Evolutionary conservation across 148 eudicot species (phyloP).

Genomic region (Amaranthus palmeri): DNA sequence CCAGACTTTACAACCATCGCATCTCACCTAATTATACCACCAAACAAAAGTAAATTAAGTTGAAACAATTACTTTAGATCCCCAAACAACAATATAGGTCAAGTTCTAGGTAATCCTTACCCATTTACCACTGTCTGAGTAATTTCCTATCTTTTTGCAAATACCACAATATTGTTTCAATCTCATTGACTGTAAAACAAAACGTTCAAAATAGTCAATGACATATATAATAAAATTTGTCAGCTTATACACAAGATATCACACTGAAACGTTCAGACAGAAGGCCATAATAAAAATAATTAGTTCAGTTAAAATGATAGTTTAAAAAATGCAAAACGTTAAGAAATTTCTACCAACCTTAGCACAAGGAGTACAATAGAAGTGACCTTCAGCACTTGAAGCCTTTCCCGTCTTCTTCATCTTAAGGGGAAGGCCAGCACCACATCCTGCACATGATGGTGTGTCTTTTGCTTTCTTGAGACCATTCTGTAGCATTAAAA

Average conservation of each 20-base stretch:
- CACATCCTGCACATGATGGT: slow-evolving; percentile 73
- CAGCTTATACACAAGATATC: background rate
- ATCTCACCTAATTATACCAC: slow-evolving; percentile 43
- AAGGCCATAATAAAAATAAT: background rate
- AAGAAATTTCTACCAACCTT: slow-evolving; percentile 37
- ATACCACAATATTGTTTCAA: slow-evolving; percentile 68
- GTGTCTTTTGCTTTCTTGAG: slow-evolving; percentile 31
- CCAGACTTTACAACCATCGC: slow-evolving; percentile 80
- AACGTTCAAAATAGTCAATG: slow-evolving; percentile 17
- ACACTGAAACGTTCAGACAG: background rate
- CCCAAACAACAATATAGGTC: background rate
- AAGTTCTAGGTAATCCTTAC: slow-evolving; percentile 35
- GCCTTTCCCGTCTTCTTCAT: slow-evolving; percentile 41
- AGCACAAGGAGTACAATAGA: slow-evolving; percentile 58
- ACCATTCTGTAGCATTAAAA: slow-evolving; percentile 35
- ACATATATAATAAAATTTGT: background rate
- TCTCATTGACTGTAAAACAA: slow-evolving; percentile 43
- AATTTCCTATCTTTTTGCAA: slow-evolving; percentile 68
- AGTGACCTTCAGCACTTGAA: slow-evolving; percentile 45
- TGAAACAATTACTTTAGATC: background rate
- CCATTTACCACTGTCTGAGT: slow-evolving; percentile 63
- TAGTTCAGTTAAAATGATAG: background rate
- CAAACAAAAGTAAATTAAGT: slow-evolving; percentile 13
- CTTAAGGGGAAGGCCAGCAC: slow-evolving; percentile 46
- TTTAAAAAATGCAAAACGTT: background rate